Evolutionary conservation across 768 basidiomycete genomes (phyloP).

Genomic region (Termitomyces sp.): DNA sequence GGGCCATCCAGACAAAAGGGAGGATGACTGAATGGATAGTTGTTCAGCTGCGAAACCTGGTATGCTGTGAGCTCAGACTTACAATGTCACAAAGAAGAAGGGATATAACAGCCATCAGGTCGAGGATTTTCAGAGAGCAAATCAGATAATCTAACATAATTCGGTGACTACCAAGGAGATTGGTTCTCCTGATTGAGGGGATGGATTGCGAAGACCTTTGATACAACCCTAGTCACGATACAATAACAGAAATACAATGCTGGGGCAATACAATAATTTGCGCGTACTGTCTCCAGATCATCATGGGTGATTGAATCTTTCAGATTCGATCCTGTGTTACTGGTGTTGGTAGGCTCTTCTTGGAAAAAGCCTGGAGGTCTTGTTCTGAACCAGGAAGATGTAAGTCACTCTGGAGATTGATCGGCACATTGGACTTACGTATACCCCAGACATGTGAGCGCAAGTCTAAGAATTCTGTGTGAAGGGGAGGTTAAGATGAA

Average conservation of each 20-base stretch:
- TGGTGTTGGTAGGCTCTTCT: slow-evolving; percentile 39
- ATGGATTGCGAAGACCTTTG: too few species aligned
- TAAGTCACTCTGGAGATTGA: neutral
- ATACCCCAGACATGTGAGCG: slow-evolving; percentile 84
- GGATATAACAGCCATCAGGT: neutral
- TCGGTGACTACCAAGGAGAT: neutral
- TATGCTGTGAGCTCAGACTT: too few species aligned
- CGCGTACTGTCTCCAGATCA: neutral
- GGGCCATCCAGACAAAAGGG: too few species aligned
- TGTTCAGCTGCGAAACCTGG: too few species aligned
- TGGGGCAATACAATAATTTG: neutral
- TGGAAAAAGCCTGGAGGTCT: slow-evolving; percentile 68
- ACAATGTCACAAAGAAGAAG: neutral
- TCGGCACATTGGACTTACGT: slow-evolving; percentile 45
- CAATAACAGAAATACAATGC: neutral
- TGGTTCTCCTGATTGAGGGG: neutral
- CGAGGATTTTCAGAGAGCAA: neutral
- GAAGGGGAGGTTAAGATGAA: neutral
- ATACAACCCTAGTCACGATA: neutral
- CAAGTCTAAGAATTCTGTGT: slow-evolving; percentile 71
- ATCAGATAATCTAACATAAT: neutral
- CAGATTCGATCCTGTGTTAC: neutral
- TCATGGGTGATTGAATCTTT: neutral
- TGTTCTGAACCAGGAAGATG: slow-evolving; percentile 46
- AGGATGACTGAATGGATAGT: too few species aligned